phyloP scores from a whole-genome alignment of 1,284 basidiomycete genomes.

The Acaromyces ingoldii region DNA sequence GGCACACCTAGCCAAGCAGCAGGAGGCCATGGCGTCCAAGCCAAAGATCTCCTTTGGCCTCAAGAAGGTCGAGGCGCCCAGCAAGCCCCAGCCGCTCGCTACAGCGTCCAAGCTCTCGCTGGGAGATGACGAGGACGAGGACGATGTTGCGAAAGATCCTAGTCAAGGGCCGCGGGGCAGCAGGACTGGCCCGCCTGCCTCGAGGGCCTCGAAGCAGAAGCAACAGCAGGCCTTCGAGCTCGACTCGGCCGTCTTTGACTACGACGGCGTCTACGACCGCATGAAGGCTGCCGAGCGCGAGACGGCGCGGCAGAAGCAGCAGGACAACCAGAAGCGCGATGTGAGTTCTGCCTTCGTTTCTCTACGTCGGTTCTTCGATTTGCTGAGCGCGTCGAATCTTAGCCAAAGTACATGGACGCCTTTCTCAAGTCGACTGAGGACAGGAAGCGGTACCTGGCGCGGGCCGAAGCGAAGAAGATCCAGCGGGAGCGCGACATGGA shows the following conservation, averaged over 20 bases:
- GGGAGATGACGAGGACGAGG: constrained; percentile 17
- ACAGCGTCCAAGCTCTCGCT: neutral
- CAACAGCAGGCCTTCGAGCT: constrained; percentile 64
- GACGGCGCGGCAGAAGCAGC: constrained; percentile 59
- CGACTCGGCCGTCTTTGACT: constrained; percentile 83
- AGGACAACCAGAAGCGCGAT: constrained; percentile 53
- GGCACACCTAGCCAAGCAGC: no score
- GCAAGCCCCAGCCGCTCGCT: neutral
- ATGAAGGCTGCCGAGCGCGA: constrained; percentile 76
- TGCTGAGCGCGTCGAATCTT: neutral
- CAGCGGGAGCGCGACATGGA: constrained; percentile 86
- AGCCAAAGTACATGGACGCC: constrained; percentile 89
- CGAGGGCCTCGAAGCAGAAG: constrained; percentile 23
- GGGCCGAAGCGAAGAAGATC: constrained; percentile 97
- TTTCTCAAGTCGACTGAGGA: constrained; percentile 79
- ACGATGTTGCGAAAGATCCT: constrained; percentile 15
- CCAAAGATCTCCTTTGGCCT: constrained; percentile 30
- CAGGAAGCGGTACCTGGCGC: constrained; percentile 78
- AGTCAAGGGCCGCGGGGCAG: neutral
- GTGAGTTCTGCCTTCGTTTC: neutral
- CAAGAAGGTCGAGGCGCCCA: constrained; percentile 10
- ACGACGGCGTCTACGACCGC: constrained; percentile 91
- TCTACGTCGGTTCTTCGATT: neutral
- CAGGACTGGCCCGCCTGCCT: constrained; percentile 21
- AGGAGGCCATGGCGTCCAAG: constrained; percentile 4